phyloP scores from a whole-genome alignment of 768 basidiomycete genomes.

The Trametes cinnabarina region DNA sequence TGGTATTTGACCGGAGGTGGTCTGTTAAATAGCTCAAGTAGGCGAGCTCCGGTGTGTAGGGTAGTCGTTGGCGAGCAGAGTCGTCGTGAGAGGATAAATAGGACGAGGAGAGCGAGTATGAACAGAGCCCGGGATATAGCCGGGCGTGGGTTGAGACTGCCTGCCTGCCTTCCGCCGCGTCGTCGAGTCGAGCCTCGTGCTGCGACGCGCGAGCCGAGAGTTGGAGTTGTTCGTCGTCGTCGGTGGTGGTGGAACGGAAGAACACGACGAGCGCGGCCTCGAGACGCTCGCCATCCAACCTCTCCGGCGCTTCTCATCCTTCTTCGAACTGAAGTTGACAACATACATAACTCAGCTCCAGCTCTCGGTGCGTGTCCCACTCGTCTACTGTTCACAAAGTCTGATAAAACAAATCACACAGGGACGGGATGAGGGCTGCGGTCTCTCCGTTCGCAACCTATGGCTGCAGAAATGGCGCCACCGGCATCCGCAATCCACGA shows the following conservation, averaged over 20 bases:
- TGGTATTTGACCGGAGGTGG: not conserved
- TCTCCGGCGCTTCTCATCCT: not conserved
- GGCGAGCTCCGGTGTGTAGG: not conserved
- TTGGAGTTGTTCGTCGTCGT: slow-evolving; percentile 2
- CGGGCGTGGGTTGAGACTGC: slow-evolving; percentile 5
- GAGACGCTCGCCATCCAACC: not conserved
- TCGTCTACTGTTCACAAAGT: no score
- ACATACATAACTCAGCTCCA: no score
- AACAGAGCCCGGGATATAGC: slow-evolving; percentile 3
- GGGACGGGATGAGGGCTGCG: slow-evolving; percentile 1
- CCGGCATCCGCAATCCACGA: slow-evolving; percentile 5
- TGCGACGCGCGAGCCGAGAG: not conserved
- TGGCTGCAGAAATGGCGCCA: slow-evolving; percentile 14
- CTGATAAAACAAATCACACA: no score
- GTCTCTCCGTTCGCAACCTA: slow-evolving; percentile 1
- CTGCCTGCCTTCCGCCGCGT: not conserved
- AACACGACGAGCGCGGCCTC: no score
- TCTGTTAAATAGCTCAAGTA: not conserved
- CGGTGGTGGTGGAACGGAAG: slow-evolving; percentile 1
- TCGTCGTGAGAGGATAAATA: slow-evolving; percentile 19
- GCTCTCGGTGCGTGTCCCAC: not conserved
- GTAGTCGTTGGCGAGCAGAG: not conserved
- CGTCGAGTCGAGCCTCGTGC: not conserved
- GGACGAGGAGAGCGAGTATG: slow-evolving; percentile 7
- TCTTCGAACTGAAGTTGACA: no score